Percentiles rank a stretch among this genome's conserved stretches.
phyloP scores from a whole-genome alignment of 2,329 filamentous ascomycete species.

The Colletotrichum horii region DNA sequence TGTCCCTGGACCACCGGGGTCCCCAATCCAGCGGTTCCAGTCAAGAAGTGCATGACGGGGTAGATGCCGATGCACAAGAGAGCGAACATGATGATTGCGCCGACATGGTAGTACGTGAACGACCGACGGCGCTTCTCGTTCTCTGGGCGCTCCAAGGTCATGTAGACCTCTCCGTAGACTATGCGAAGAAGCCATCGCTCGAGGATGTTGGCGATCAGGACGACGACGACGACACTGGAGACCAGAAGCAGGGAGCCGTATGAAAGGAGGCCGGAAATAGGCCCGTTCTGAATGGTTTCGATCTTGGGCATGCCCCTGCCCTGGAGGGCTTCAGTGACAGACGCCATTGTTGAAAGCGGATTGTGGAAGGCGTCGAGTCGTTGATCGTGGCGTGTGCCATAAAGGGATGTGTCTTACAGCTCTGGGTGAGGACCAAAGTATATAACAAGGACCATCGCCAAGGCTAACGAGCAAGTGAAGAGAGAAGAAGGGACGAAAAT shows the following conservation, averaged over 20 bases:
- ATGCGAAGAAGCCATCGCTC: conserved; percentile 15
- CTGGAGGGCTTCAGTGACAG: not conserved
- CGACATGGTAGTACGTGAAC: conserved; percentile 24
- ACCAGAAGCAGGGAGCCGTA: conserved; percentile 19
- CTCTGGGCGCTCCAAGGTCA: not conserved
- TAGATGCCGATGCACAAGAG: conserved; percentile 16
- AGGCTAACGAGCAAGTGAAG: not conserved
- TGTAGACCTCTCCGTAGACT: conserved; percentile 13
- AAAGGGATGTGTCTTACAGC: not conserved
- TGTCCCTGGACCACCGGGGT: conserved; percentile 4
- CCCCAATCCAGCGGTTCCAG: not conserved
- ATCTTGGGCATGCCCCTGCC: conserved; percentile 8
- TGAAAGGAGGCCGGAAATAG: conserved; percentile 1
- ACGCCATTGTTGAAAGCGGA: not conserved
- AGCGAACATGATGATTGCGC: conserved; percentile 12
- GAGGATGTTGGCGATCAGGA: conserved; percentile 17
- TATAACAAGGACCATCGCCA: not conserved
- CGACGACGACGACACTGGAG: conserved; percentile 7
- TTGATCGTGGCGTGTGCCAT: not conserved
- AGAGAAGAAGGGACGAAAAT: not conserved
- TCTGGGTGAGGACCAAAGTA: not conserved
- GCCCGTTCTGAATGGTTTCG: conserved; percentile 11
- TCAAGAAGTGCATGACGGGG: conserved; percentile 15
- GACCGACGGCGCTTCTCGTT: conserved; percentile 21
- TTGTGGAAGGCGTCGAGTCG: not conserved